Conservation (phyloP, 345 rosid species). For the Moricandia moricandioides region DNA sequence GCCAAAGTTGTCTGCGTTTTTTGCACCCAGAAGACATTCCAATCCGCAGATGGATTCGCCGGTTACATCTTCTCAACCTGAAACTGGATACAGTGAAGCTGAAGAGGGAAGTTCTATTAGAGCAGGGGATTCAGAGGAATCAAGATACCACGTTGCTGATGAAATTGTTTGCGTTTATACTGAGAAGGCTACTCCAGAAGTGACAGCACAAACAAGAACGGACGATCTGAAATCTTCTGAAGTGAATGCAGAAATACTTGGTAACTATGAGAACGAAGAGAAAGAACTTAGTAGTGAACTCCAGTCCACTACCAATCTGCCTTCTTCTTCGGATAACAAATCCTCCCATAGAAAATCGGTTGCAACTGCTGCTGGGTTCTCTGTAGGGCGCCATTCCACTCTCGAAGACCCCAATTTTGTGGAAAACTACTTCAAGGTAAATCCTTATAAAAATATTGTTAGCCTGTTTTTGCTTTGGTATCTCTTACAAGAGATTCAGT, state of each 20-base stretch:
- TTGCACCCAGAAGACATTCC: conserved; percentile 42
- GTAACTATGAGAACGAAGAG: conserved; percentile 35
- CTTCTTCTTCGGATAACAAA: conserved; percentile 39
- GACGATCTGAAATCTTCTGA: conserved; percentile 35
- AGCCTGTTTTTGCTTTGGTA: neutral
- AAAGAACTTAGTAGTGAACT: conserved; percentile 31
- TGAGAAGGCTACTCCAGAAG: conserved; percentile 25
- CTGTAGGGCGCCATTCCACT: conserved; percentile 57
- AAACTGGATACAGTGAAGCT: conserved; percentile 40
- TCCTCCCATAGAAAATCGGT: conserved; percentile 32
- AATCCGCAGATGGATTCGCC: conserved; percentile 34
- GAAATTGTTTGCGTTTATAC: conserved; percentile 36
- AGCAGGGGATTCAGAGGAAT: conserved; percentile 33
- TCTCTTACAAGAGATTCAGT: neutral
- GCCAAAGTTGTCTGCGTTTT: conserved; percentile 80
- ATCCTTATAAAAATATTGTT: neutral
- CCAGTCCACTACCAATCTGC: conserved; percentile 31
- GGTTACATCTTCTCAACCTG: conserved; percentile 34
- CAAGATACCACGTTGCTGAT: conserved; percentile 21
- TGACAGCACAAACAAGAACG: conserved; percentile 34
- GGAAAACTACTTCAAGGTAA: conserved; percentile 91
- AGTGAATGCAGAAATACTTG: conserved; percentile 32
- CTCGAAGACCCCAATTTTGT: conserved; percentile 87
- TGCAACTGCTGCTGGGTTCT: conserved; percentile 41
- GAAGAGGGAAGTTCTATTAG: conserved; percentile 38